Evolutionary conservation across 192 early-diverging fungal genomes (phyloP), one percentile per base, ranked within the genome.

Genomic region (Backusella tuberculispora): DNA sequence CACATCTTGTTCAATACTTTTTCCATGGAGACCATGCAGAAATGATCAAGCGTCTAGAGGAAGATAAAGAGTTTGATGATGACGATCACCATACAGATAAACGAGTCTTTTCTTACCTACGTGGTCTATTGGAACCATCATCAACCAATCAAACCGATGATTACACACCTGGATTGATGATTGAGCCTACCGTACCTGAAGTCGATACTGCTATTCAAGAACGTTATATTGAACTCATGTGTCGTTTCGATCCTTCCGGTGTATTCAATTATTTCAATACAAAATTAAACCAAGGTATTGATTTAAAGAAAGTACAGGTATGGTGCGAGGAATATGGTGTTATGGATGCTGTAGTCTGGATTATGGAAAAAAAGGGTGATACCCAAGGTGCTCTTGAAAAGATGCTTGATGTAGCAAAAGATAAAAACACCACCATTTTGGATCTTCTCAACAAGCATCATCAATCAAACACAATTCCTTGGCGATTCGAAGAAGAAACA

Each of bases 281-380:
- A 13, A 84, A 86, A 63, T 80, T 85, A 60, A 53, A 66, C 19
- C 24, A 67, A 63, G 46, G 45, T 47, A 63, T 76, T 29, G 15
- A 26, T 24, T 34, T 75, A 24, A 80, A 83, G 12, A 79, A 71
- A 9, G 75, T 88, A 13, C 72, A 87, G n/a, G 77, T 72, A 37
- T 79, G 79, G 4, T 89, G 88, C 46, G 85, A 88, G 64, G 26
- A 80, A 12, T 71, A 83, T 40, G 84, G 84, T 19, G 85, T 88
- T 5, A 83, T 89, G 19, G 88, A 89, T 38, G 85, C 88, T 0
- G 85, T 85, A 5, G 86, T 89, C 9, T 89, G 88, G 86, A 86
- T 89, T n/a, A 75, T 88, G 79, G 86, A 89, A 63, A 80, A 76
- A 38, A 86, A 78, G 29, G 88, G 88, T 12, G 83, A 89, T 67